These are phyloP conservation scores for Osmozyma mogii DNA, from an alignment of 805 yeast species.

Conservation along the genomic window DNA sequence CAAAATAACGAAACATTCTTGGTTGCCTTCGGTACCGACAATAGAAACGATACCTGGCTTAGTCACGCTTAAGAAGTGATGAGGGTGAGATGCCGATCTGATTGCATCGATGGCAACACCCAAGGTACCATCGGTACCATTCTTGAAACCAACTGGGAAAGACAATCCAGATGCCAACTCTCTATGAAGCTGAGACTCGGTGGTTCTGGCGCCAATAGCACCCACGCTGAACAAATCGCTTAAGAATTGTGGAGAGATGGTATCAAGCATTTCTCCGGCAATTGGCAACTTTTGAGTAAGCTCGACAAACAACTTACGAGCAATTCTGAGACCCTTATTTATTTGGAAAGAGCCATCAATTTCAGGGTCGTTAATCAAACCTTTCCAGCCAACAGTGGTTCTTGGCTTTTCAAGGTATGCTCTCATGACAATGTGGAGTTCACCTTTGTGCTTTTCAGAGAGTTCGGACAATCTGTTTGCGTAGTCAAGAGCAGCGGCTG, in stretches of 20 bases:
- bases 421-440: constrained; percentile 85
- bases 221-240: constrained; percentile 89
- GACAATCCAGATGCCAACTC: constrained; percentile 95
- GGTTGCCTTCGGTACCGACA: constrained; percentile 92
- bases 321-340: constrained; percentile 84
- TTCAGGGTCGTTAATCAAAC: constrained; percentile 94
- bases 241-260: constrained; percentile 93
- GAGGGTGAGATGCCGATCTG: constrained; percentile 83
- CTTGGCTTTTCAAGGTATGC: constrained; percentile 98
- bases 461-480: constrained; percentile 60
- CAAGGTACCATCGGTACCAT: constrained; percentile 94
- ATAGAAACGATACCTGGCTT: constrained; percentile 96
- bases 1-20: constrained; percentile 85
- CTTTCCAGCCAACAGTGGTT: constrained; percentile 99
- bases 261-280: constrained; percentile 97
- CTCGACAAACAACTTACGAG: constrained; percentile 78
- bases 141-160: constrained; percentile 98
- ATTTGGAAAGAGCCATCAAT: constrained; percentile 87
- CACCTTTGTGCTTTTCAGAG: constrained; percentile 64
- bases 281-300: constrained; percentile 78
- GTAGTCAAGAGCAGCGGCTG: constrained; percentile 83
- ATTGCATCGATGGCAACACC: constrained; percentile 93
- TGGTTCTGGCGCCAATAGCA: constrained; percentile 98
- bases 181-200: constrained; percentile 96
- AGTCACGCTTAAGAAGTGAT: constrained; percentile 95